Conservation (phyloP, 805 yeast species). For the Metschnikowia proteae region DNA sequence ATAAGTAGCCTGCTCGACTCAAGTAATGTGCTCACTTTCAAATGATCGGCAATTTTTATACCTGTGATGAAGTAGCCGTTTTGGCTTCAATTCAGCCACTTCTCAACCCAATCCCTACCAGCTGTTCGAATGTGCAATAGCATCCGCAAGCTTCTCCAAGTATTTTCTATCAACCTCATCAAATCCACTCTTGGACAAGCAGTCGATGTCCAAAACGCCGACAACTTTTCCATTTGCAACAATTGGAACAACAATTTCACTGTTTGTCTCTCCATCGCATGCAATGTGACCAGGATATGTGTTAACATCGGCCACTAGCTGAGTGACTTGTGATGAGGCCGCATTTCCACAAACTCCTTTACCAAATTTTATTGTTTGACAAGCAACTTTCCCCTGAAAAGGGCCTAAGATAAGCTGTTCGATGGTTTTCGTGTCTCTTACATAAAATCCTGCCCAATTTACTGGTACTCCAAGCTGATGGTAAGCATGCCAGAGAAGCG, state of each 20-base stretch:
- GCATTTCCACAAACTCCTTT: slow-evolving; percentile 92
- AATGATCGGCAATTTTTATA: too few relatives aligned
- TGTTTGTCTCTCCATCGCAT: slow-evolving; percentile 90
- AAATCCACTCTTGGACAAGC: slow-evolving; percentile 62
- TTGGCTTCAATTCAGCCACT: not conserved
- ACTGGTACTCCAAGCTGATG: slow-evolving; percentile 54
- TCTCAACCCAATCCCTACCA: not conserved
- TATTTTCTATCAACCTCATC: slow-evolving; percentile 54
- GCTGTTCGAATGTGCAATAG: slow-evolving; percentile 7
- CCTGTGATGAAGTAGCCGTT: too few relatives aligned
- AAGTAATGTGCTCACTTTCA: not conserved
- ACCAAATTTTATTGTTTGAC: slow-evolving; percentile 76
- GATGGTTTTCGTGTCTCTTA: slow-evolving; percentile 37
- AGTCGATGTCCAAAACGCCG: slow-evolving; percentile 89
- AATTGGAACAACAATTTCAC: slow-evolving; percentile 92
- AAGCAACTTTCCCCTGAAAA: slow-evolving; percentile 95
- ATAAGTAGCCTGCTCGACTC: not conserved
- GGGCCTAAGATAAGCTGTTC: slow-evolving; percentile 75
- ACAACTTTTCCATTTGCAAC: slow-evolving; percentile 37
- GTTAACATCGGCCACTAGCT: slow-evolving; percentile 74
- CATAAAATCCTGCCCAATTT: slow-evolving; percentile 95
- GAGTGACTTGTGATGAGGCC: slow-evolving; percentile 56
- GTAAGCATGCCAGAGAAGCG: slow-evolving; percentile 86
- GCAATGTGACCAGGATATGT: slow-evolving; percentile 91
- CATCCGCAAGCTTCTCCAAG: slow-evolving; percentile 56